phyloP scores from a whole-genome alignment of 1,284 basidiomycete genomes.

The Naganishia cerealis region DNA sequence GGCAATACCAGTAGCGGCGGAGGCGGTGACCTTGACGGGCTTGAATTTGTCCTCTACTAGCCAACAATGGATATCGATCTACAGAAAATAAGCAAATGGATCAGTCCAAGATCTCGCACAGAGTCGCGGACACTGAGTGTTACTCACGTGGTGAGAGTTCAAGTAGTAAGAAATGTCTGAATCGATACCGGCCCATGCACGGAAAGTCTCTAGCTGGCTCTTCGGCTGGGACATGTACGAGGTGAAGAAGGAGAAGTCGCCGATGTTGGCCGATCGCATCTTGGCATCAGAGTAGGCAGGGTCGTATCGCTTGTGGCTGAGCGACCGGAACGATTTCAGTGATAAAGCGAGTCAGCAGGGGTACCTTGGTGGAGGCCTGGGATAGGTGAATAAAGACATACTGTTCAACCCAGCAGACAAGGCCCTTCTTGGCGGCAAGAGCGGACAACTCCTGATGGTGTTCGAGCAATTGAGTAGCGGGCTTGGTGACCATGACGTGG shows the following conservation, averaged over 20 bases:
- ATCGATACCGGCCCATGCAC: conserved; percentile 89
- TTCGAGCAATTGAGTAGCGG: conserved; percentile 78
- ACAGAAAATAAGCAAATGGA: conserved; percentile 42
- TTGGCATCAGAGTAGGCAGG: conserved; percentile 86
- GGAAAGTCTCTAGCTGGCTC: conserved; percentile 88
- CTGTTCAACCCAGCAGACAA: conserved; percentile 88
- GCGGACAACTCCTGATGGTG: conserved; percentile 77
- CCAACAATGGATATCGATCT: conserved; percentile 88
- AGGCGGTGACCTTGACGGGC: conserved; percentile 81
- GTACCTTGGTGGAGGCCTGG: background rate
- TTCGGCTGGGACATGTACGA: conserved; percentile 87
- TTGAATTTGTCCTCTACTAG: conserved; percentile 71
- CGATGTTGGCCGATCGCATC: conserved; percentile 70
- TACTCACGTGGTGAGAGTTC: conserved; percentile 79
- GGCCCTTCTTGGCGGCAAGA: conserved; percentile 70
- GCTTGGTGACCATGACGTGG: conserved; percentile 89
- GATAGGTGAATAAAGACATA: conserved; percentile 34
- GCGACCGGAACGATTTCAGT: background rate
- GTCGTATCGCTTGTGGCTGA: conserved; percentile 69
- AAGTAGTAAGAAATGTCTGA: conserved; percentile 87
- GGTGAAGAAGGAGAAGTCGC: conserved; percentile 81
- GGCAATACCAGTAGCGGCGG: conserved; percentile 83
- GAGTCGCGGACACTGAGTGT: conserved; percentile 21
- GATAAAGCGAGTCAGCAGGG: background rate
- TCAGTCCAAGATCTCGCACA: conserved; percentile 32